These are phyloP conservation scores for Corynascus novoguineensis DNA, from an alignment of 495 filamentous ascomycete genomes.

Conservation along the genomic window DNA sequence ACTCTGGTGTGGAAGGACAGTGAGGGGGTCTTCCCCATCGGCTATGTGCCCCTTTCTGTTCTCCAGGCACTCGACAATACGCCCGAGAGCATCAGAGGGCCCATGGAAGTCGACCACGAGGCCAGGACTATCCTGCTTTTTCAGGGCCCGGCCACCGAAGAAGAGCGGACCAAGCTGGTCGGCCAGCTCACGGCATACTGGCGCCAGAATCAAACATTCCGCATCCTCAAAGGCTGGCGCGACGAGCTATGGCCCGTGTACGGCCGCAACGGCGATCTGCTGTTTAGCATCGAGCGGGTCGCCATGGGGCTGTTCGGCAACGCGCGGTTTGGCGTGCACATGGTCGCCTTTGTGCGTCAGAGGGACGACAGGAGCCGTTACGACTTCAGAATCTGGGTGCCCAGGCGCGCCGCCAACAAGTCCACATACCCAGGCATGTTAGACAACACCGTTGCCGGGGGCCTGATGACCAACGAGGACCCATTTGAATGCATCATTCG, in stretches of 20 bases:
- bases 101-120: slow-evolving; percentile 49
- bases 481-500: slow-evolving; percentile 75
- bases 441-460: slow-evolving; percentile 92
- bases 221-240: slow-evolving; percentile 76
- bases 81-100: slow-evolving; percentile 44
- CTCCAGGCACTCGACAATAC: slow-evolving; percentile 48
- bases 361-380: slow-evolving; percentile 41
- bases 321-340: slow-evolving; percentile 83
- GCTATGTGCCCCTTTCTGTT: slow-evolving; percentile 56
- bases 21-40: slow-evolving; percentile 49
- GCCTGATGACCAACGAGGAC: slow-evolving; percentile 71
- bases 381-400: slow-evolving; percentile 78
- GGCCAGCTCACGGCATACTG: slow-evolving; percentile 56
- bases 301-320: slow-evolving; percentile 80
- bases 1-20: slow-evolving; percentile 48
- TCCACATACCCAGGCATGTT: slow-evolving; percentile 81
- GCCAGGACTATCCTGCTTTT: slow-evolving; percentile 25
- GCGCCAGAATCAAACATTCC: slow-evolving; percentile 58
- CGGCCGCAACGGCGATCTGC: slow-evolving; percentile 53
- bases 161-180: slow-evolving; percentile 56
- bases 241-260: slow-evolving; percentile 84
- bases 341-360: slow-evolving; percentile 64
- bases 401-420: slow-evolving; percentile 67
- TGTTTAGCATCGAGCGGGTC: slow-evolving; percentile 73
- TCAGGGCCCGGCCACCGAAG: slow-evolving; percentile 28